Evolutionary conservation across 2,329 filamentous ascomycete species (phyloP).

Genomic region (Chaetomiaceae sp.): DNA sequence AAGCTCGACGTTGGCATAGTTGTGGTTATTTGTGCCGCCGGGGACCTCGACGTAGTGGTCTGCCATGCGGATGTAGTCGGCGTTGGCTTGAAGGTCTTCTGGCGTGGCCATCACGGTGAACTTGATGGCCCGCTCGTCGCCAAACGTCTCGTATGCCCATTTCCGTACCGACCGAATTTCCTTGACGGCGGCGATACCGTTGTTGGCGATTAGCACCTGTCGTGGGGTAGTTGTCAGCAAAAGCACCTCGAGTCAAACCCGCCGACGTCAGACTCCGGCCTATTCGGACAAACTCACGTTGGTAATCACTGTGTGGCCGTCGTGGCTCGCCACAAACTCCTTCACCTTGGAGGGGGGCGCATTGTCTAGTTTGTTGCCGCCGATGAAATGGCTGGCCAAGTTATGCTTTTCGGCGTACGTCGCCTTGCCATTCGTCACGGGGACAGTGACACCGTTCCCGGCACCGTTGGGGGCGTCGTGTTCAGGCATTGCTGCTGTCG

Average conservation of each 20-base stretch:
- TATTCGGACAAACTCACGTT: conserved; percentile 60
- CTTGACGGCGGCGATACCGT: conserved; percentile 98
- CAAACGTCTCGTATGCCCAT: conserved; percentile 99
- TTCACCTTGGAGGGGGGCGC: conserved; percentile 84
- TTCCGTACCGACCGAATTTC: conserved; percentile 98
- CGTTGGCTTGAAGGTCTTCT: conserved; percentile 94
- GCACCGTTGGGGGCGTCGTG: conserved; percentile 41
- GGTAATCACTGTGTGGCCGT: conserved; percentile 96
- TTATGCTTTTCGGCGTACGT: conserved; percentile 78
- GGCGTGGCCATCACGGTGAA: conserved; percentile 99
- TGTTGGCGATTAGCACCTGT: conserved; percentile 98
- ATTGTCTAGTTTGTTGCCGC: conserved; percentile 80
- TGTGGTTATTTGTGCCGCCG: conserved; percentile 99
- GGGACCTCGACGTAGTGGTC: conserved; percentile 99
- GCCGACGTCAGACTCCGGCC: neutral
- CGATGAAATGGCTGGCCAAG: conserved; percentile 90
- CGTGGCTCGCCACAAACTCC: conserved; percentile 86
- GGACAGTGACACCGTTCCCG: conserved; percentile 46
- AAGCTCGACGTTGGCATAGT: conserved; percentile 98
- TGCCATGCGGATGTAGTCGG: conserved; percentile 99
- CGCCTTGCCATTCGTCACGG: conserved; percentile 53
- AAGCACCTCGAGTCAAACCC: neutral
- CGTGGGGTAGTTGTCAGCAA: neutral
- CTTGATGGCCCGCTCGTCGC: conserved; percentile 95
- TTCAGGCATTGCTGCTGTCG: conserved; percentile 47